Evolutionary conservation across 768 basidiomycete genomes (phyloP).

Genomic region (Lanmaoa rubissima): DNA sequence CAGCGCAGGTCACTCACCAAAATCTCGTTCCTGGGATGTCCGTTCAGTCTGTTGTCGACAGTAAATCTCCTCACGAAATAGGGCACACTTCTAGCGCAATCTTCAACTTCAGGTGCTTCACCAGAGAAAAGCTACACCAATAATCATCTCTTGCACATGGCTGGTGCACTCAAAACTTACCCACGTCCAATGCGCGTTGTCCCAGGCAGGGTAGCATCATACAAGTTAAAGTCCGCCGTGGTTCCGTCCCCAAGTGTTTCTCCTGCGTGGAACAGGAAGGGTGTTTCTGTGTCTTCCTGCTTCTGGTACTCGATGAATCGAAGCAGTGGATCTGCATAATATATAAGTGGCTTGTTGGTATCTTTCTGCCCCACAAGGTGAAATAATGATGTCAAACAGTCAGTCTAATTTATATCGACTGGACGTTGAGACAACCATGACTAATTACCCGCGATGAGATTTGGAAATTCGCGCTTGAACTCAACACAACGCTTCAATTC

Average conservation of each 20-base stretch:
- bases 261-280: slow-evolving; percentile 50
- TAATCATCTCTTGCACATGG: neutral
- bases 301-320: slow-evolving; percentile 38
- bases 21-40: slow-evolving; percentile 57
- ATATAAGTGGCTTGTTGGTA: slow-evolving; percentile 35
- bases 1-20: slow-evolving; percentile 39
- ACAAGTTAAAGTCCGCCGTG: slow-evolving; percentile 44
- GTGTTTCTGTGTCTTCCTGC: slow-evolving; percentile 29
- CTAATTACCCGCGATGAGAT: slow-evolving; percentile 41
- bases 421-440: neutral
- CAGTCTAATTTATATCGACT: neutral
- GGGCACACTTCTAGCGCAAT: slow-evolving; percentile 49
- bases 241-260: slow-evolving; percentile 49
- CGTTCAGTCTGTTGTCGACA: neutral
- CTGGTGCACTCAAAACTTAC: slow-evolving; percentile 21
- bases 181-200: slow-evolving; percentile 52
- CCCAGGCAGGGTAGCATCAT: slow-evolving; percentile 48
- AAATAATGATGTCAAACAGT: neutral
- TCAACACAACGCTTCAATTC: slow-evolving; percentile 43
- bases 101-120: slow-evolving; percentile 43
- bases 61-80: slow-evolving; percentile 38
- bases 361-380: slow-evolving; percentile 47
- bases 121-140: slow-evolving; percentile 38
- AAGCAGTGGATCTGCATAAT: slow-evolving; percentile 40
- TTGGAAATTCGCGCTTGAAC: slow-evolving; percentile 45